phyloP scores from a whole-genome alignment of 2,329 filamentous ascomycete species.

The Claviceps arundinis region DNA sequence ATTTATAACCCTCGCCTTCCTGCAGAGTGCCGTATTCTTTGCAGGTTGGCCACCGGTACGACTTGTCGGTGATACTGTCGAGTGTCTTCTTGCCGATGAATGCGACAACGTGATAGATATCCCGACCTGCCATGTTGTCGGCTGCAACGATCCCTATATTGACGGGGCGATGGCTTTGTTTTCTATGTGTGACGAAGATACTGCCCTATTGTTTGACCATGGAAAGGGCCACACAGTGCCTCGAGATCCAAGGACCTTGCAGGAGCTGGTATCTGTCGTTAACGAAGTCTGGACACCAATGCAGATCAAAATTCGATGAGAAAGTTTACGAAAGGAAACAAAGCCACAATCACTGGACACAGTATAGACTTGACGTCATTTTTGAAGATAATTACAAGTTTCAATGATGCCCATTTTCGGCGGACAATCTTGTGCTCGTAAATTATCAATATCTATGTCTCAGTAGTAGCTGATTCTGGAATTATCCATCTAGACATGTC shows the following conservation, averaged over 20 bases:
- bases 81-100: slow-evolving; percentile 32
- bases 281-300: neutral
- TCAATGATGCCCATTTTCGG: no score
- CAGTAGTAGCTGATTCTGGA: no score
- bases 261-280: slow-evolving; percentile 17
- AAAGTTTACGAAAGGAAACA: neutral
- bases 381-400: no score
- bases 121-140: slow-evolving; percentile 36
- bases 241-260: slow-evolving; percentile 32
- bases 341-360: no score
- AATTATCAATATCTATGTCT: no score
- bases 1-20: neutral
- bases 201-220: slow-evolving; percentile 44
- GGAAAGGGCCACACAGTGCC: slow-evolving; percentile 51
- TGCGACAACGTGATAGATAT: slow-evolving; percentile 32
- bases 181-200: slow-evolving; percentile 45
- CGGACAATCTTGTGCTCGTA: no score
- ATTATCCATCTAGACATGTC: no score
- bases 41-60: slow-evolving; percentile 37
- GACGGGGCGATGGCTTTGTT: slow-evolving; percentile 44
- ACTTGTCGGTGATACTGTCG: slow-evolving; percentile 16
- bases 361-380: no score
- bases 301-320: neutral
- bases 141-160: slow-evolving; percentile 42
- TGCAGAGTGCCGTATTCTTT: slow-evolving; percentile 25